phyloP scores from a whole-genome alignment of 2,329 filamentous ascomycete genomes.

The Hymenoscyphus fructigenus region DNA sequence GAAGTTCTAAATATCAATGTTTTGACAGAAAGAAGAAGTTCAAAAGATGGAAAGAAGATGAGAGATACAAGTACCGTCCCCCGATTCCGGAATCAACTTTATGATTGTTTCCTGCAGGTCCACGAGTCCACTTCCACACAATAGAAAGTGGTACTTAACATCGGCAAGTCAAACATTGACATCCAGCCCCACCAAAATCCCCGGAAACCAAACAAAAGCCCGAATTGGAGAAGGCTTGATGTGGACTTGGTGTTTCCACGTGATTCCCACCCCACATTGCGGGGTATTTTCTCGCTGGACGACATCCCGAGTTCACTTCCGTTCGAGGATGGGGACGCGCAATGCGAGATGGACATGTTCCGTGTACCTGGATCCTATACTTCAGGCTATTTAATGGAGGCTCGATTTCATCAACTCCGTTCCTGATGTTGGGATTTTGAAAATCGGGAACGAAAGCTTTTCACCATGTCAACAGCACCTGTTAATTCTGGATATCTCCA shows the following conservation, averaged over 20 bases:
- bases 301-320: constrained; percentile 17
- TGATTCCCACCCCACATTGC: constrained; percentile 14
- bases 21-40: neutral
- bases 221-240: neutral
- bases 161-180: constrained; percentile 8
- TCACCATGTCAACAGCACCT: constrained; percentile 18
- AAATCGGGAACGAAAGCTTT: neutral
- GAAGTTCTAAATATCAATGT: neutral
- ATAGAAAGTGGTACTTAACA: constrained; percentile 8
- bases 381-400: neutral
- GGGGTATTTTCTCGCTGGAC: constrained; percentile 10
- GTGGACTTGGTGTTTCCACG: constrained; percentile 1
- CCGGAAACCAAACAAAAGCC: constrained; percentile 12
- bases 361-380: neutral
- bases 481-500: constrained; percentile 30
- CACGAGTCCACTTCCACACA: neutral
- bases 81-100: neutral
- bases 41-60: neutral
- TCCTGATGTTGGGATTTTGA: neutral
- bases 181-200: constrained; percentile 8
- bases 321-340: neutral
- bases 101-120: neutral
- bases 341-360: neutral
- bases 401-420: neutral
- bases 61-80: neutral